Evolutionary conservation across 2,329 filamentous ascomycete genomes (phyloP).

Genomic region (Fusarium beomiforme): DNA sequence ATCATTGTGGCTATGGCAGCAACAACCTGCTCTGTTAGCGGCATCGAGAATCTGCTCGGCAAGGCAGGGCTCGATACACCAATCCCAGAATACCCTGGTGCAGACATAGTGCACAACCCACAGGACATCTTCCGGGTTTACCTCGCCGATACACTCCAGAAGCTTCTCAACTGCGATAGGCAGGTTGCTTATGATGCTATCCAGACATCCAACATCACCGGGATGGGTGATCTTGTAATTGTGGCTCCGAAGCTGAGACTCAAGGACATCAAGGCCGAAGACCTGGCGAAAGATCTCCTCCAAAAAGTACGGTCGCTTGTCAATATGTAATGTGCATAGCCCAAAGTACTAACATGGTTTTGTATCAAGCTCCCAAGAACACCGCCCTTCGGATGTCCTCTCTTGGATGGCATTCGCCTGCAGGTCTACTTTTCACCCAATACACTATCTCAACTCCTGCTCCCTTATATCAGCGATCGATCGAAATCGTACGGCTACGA

Average conservation of each 20-base stretch:
- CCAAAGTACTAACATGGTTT: no score
- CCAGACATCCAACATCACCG: conserved; percentile 39
- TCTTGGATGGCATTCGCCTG: conserved; percentile 39
- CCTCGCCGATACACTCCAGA: conserved; percentile 36
- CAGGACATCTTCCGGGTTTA: conserved; percentile 43
- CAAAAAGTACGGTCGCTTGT: conserved; percentile 19
- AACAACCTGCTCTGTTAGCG: conserved; percentile 36
- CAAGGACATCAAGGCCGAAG: conserved; percentile 10
- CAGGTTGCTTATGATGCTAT: conserved; percentile 41
- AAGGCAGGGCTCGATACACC: conserved; percentile 37
- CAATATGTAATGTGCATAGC: no score
- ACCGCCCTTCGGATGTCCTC: conserved; percentile 36
- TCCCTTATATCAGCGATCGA: conserved; percentile 39
- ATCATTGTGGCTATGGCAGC: conserved; percentile 35
- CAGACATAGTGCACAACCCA: conserved; percentile 38
- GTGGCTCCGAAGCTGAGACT: conserved; percentile 41
- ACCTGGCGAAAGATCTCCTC: conserved; percentile 34
- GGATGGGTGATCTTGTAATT: conserved; percentile 40
- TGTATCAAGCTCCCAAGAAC: conserved; percentile 38
- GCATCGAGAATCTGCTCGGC: conserved; percentile 32
- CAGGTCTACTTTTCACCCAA: conserved; percentile 37
- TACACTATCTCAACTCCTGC: conserved; percentile 31
- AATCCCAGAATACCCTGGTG: conserved; percentile 31
- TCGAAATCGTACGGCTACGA: conserved; percentile 35
- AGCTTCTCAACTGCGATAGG: conserved; percentile 33